These are phyloP conservation scores for Paragyromitra xinjiangensis DNA, from an alignment of 495 filamentous ascomycete species.

Conservation along the genomic window DNA sequence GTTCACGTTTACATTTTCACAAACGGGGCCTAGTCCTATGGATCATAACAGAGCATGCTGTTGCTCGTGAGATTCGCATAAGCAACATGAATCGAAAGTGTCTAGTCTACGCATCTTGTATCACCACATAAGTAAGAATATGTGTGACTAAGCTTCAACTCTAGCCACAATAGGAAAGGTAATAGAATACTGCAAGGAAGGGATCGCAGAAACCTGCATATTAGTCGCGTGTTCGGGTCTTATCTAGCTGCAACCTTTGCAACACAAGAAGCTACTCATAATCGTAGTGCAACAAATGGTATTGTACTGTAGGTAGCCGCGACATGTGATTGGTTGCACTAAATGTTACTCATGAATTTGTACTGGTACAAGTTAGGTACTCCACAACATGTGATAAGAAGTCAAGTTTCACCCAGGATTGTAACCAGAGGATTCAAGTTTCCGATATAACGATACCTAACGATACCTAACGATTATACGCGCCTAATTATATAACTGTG, in stretches of 20 bases:
- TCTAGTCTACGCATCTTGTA: background rate
- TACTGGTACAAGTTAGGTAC: background rate
- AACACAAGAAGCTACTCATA: background rate
- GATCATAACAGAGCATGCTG: background rate
- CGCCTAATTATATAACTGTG: background rate
- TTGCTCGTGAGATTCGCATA: background rate
- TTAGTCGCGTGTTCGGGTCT: background rate
- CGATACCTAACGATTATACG: background rate
- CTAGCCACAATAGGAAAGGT: conserved; percentile 14
- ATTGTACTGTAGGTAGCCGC: background rate
- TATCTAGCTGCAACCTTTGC: conserved; percentile 8
- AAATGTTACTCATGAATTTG: background rate
- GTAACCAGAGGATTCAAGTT: background rate
- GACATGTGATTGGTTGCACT: background rate
- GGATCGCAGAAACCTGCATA: conserved; percentile 11
- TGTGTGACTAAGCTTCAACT: background rate
- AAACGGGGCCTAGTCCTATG: background rate
- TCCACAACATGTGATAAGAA: background rate
- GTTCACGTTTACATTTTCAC: background rate
- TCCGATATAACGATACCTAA: background rate
- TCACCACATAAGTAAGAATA: conserved; percentile 12
- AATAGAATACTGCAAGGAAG: conserved; percentile 11
- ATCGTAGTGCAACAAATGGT: background rate
- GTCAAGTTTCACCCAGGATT: too few species aligned
- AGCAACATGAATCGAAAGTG: background rate